A percentile compares a stretch with the other conserved stretches of the same genome.
These are phyloP conservation scores for Hemisphaericaspora xylofermentans DNA, from an alignment of 1,139 yeast genomes.

Conservation along the genomic window DNA sequence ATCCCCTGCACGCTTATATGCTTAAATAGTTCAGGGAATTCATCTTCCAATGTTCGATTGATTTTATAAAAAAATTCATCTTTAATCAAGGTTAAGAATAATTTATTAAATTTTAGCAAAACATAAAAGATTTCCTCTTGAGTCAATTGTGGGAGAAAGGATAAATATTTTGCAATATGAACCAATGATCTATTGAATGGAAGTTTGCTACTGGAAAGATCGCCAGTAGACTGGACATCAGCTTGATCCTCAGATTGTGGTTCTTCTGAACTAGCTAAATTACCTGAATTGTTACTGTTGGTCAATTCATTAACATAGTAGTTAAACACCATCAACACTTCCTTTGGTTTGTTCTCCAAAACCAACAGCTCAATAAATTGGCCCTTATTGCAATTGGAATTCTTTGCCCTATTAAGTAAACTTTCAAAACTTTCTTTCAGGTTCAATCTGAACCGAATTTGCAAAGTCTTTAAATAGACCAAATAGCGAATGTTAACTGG, in stretches of 20 bases:
- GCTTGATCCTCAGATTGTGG: background rate
- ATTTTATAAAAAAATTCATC: conserved; percentile 42
- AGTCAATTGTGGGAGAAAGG: conserved; percentile 21
- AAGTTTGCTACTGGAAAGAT: conserved; percentile 8
- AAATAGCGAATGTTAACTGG: conserved; percentile 30
- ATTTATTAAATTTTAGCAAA: conserved; percentile 34
- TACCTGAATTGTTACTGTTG: conserved; percentile 3
- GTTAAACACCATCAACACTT: conserved; percentile 33
- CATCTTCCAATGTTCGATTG: conserved; percentile 39
- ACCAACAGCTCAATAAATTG: conserved; percentile 23
- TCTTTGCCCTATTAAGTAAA: conserved; percentile 30
- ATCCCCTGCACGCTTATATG: conserved; percentile 43
- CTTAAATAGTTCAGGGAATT: conserved; percentile 24
- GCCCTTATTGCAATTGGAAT: conserved; percentile 15
- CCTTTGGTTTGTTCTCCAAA: conserved; percentile 22
- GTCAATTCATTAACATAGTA: conserved; percentile 30
- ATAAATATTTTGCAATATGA: conserved; percentile 22
- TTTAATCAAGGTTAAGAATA: conserved; percentile 26
- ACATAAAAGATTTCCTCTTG: conserved; percentile 34
- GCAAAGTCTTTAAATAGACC: conserved; percentile 35
- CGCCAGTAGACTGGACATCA: background rate
- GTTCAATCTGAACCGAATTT: conserved; percentile 31
- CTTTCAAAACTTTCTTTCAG: conserved; percentile 29
- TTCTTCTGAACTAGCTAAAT: background rate
- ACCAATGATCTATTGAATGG: conserved; percentile 27